A percentile compares a stretch with the other conserved stretches of the same genome.
Evolutionary conservation across 176 grass and related monocot genomes (phyloP).

Genomic region (Elymus sibiricus): DNA sequence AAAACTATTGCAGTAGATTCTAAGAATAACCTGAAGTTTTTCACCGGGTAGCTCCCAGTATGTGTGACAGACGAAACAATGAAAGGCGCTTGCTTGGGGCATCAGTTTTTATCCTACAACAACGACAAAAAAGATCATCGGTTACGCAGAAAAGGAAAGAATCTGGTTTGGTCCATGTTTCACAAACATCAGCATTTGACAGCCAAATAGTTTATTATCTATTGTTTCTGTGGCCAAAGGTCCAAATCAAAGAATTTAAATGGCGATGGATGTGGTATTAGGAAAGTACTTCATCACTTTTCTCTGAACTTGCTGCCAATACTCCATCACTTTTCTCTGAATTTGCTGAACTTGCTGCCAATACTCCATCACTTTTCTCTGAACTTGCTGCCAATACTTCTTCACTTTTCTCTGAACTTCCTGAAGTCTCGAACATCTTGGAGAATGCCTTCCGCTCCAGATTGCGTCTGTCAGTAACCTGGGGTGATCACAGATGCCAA

Average conservation of each 20-base stretch:
- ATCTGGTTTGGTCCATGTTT: background rate
- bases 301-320: conserved; percentile 19
- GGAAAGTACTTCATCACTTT: conserved; percentile 42
- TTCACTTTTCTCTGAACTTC: conserved; percentile 52
- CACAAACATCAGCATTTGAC: background rate
- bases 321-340: conserved; percentile 60
- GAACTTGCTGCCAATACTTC: conserved; percentile 28
- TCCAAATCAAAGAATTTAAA: background rate
- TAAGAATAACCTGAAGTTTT: background rate
- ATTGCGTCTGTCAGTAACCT: conserved; percentile 73
- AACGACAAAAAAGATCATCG: background rate
- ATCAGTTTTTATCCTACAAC: conserved; percentile 30
- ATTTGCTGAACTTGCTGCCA: background rate
- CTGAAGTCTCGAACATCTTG: conserved; percentile 75
- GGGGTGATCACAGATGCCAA: conserved; percentile 6
- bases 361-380: conserved; percentile 51
- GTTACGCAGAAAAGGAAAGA: background rate
- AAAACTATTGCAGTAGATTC: background rate
- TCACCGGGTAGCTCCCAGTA: background rate
- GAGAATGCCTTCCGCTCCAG: conserved; percentile 80
- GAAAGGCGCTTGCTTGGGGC: background rate
- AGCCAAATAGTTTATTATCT: background rate
- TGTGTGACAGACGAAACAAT: background rate
- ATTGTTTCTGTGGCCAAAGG: background rate
- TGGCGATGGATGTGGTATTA: background rate